A percentile compares a stretch with the other conserved stretches of the same genome.
These are phyloP conservation scores for Corrigiola litoralis DNA, from an alignment of 179 eudicot genomes.

Conservation along the genomic window DNA sequence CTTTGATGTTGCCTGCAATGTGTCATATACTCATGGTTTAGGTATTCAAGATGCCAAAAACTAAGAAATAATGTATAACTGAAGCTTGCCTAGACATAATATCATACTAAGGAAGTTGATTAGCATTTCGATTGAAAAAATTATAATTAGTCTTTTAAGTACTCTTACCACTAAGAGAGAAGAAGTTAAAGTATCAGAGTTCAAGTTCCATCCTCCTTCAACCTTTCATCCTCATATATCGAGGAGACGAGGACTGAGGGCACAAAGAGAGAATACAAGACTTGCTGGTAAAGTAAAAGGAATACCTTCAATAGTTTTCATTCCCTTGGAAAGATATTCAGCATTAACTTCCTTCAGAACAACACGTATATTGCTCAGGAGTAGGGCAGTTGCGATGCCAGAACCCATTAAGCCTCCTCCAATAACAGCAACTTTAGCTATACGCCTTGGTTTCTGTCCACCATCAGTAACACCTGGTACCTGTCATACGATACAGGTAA, in stretches of 20 bases:
- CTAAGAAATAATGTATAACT: no score
- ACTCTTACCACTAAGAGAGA: background rate
- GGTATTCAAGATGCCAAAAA: background rate
- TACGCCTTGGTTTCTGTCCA: slow-evolving; percentile 72
- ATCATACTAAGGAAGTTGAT: background rate
- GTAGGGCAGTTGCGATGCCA: slow-evolving; percentile 88
- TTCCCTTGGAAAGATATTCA: slow-evolving; percentile 71
- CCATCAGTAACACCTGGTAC: slow-evolving; percentile 90
- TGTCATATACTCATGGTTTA: no score
- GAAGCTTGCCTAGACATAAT: background rate
- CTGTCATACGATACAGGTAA: slow-evolving; percentile 34
- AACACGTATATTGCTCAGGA: slow-evolving; percentile 60
- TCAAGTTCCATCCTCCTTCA: background rate
- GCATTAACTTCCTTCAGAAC: slow-evolving; percentile 80
- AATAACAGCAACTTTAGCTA: slow-evolving; percentile 81
- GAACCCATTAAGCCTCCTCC: slow-evolving; percentile 99
- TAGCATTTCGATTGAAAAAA: no score
- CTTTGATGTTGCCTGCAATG: slow-evolving; percentile 61
- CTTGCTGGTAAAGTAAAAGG: background rate
- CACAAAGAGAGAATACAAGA: background rate
- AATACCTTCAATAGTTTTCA: slow-evolving; percentile 66
- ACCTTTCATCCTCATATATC: no score
- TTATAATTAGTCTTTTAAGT: no score
- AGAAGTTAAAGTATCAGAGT: background rate
- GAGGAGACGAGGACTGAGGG: background rate